phyloP scores from a whole-genome alignment of 805 yeast genomes.

The Zygotorulaspora sp. region DNA sequence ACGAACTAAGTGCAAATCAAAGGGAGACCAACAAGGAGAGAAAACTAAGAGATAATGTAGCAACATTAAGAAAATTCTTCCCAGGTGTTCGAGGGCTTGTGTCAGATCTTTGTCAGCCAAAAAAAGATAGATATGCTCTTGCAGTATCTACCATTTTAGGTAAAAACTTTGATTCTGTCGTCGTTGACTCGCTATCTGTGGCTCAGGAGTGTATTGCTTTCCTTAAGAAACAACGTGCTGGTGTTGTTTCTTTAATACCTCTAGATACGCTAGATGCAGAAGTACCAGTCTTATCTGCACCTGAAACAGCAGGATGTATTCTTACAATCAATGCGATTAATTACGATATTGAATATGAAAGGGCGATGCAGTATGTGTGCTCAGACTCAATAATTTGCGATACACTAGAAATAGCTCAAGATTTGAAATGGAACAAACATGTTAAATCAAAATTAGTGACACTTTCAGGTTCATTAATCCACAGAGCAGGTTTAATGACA shows the following conservation, averaged over 20 bases:
- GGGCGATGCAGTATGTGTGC: slow-evolving; percentile 75
- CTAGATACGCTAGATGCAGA: slow-evolving; percentile 70
- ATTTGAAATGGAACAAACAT: slow-evolving; percentile 61
- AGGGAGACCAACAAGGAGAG: slow-evolving; percentile 71
- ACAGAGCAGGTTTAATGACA: slow-evolving; percentile 85
- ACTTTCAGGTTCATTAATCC: slow-evolving; percentile 77
- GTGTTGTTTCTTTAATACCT: slow-evolving; percentile 84
- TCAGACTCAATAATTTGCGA: slow-evolving; percentile 80
- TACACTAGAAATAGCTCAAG: slow-evolving; percentile 59
- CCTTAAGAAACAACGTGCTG: slow-evolving; percentile 78
- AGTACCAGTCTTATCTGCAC: slow-evolving; percentile 43
- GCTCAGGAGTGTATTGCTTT: slow-evolving; percentile 76
- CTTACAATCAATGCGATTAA: slow-evolving; percentile 64
- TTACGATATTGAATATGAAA: slow-evolving; percentile 61
- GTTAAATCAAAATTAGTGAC: slow-evolving; percentile 68
- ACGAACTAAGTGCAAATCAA: slow-evolving; percentile 69
- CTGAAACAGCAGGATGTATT: slow-evolving; percentile 34
- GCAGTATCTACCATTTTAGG: slow-evolving; percentile 81
- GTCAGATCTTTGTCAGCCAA: slow-evolving; percentile 73
- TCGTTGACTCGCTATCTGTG: slow-evolving; percentile 67
- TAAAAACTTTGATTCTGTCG: slow-evolving; percentile 69
- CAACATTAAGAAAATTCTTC: slow-evolving; percentile 62
- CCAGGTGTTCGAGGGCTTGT: slow-evolving; percentile 85
- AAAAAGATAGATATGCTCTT: slow-evolving; percentile 61
- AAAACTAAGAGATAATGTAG: slow-evolving; percentile 66